Evolutionary conservation across 2,329 filamentous ascomycete genomes (phyloP).

Genomic region (Trichoderma semiorbis): DNA sequence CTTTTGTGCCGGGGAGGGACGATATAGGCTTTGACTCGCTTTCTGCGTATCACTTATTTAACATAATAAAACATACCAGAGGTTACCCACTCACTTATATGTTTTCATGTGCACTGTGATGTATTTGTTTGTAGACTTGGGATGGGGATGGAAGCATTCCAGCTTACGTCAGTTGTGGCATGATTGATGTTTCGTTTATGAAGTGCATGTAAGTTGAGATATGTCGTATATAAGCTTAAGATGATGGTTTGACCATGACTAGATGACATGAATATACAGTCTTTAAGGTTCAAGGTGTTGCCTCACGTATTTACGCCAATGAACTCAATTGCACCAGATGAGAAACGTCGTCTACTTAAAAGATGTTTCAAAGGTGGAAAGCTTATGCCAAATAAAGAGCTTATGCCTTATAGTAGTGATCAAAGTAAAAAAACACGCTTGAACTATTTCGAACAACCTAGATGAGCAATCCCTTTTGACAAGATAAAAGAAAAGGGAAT

Average conservation of each 20-base stretch:
- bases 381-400: neutral
- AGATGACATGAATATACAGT: neutral
- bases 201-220: neutral
- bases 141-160: neutral
- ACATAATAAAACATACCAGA: constrained; percentile 56
- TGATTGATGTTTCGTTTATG: neutral
- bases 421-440: neutral
- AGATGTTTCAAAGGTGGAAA: neutral
- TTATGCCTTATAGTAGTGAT: neutral
- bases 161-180: neutral
- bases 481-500: neutral
- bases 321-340: neutral
- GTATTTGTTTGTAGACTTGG: neutral
- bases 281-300: too few species aligned
- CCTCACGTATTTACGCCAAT: neutral
- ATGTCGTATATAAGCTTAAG: neutral
- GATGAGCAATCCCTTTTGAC: neutral
- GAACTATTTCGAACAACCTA: neutral
- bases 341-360: neutral
- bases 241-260: neutral
- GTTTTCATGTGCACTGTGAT: neutral
- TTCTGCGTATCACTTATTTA: constrained; percentile 60
- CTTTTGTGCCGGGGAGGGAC: constrained; percentile 24
- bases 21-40: constrained; percentile 53
- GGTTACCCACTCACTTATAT: constrained; percentile 57